Percentiles rank a stretch among this genome's conserved stretches.
These are phyloP conservation scores for Hyaloscypha finlandica DNA, from an alignment of 495 filamentous ascomycete genomes.

Conservation along the genomic window DNA sequence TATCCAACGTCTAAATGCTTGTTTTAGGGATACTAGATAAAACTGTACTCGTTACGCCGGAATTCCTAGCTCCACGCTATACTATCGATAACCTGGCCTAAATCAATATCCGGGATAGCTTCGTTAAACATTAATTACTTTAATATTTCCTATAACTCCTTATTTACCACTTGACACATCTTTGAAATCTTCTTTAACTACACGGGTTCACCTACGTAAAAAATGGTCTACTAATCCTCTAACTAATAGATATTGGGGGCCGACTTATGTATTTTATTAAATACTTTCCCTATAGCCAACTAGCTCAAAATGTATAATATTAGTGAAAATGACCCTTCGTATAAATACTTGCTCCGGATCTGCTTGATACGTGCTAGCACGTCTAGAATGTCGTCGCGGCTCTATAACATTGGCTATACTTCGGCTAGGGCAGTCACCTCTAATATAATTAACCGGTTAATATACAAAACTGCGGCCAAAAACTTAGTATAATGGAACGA, in stretches of 20 bases:
- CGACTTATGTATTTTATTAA: constrained; percentile 10
- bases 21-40: constrained; percentile 5
- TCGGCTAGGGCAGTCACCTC: not conserved
- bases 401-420: not conserved
- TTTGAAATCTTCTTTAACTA: constrained; percentile 7
- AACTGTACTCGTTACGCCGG: not conserved
- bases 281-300: not conserved
- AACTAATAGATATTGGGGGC: constrained; percentile 12
- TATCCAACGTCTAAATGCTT: constrained; percentile 2
- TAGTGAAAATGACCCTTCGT: constrained; percentile 9
- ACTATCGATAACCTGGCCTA: not conserved
- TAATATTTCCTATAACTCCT: constrained; percentile 11
- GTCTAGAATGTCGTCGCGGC: too few species aligned
- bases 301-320: constrained; percentile 6
- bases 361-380: constrained; percentile 1
- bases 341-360: constrained; percentile 5
- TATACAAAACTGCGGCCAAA: constrained; percentile 10
- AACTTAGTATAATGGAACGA: constrained; percentile 2
- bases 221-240: constrained; percentile 14
- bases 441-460: constrained; percentile 8
- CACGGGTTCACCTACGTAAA: constrained; percentile 2
- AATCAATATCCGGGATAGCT: not conserved
- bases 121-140: constrained; percentile 8
- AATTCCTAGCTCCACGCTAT: constrained; percentile 4
- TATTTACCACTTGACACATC: constrained; percentile 2